Percentiles rank a stretch among this genome's conserved stretches.
These are phyloP conservation scores for Pestalotiopsis sp. DNA, from an alignment of 2,329 filamentous ascomycete species.

Conservation along the genomic window DNA sequence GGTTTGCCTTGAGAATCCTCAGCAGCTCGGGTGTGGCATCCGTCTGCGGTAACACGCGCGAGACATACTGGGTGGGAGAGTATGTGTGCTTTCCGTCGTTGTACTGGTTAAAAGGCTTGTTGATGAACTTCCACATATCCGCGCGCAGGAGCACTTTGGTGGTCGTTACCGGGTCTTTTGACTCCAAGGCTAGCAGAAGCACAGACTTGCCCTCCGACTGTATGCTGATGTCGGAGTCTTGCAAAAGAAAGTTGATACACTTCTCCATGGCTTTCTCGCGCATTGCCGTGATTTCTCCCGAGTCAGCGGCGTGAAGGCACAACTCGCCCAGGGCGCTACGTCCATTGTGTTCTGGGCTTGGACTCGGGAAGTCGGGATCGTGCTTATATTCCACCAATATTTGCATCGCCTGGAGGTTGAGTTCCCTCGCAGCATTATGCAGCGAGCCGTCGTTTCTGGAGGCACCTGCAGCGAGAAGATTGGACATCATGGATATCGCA, in stretches of 20 bases:
- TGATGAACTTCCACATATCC: constrained; percentile 65
- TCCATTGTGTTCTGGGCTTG: constrained; percentile 59
- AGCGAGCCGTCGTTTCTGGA: constrained; percentile 65
- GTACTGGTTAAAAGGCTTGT: constrained; percentile 58
- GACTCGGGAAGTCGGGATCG: constrained; percentile 60
- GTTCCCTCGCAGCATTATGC: constrained; percentile 61
- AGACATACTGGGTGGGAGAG: constrained; percentile 65
- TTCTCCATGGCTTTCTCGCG: constrained; percentile 57
- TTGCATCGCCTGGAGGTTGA: constrained; percentile 57
- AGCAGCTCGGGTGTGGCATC: constrained; percentile 44
- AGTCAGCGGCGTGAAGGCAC: constrained; percentile 55
- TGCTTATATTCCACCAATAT: constrained; percentile 60
- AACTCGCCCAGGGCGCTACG: constrained; percentile 65
- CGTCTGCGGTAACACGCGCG: constrained; percentile 42
- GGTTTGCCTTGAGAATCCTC: constrained; percentile 49
- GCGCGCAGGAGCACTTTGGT: constrained; percentile 61
- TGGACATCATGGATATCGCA: constrained; percentile 53
- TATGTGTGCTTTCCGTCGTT: constrained; percentile 55
- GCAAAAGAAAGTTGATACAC: constrained; percentile 56
- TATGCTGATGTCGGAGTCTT: constrained; percentile 56
- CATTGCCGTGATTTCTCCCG: constrained; percentile 41
- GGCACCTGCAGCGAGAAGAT: constrained; percentile 55
- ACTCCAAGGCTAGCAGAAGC: constrained; percentile 61
- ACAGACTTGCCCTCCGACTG: constrained; percentile 58
- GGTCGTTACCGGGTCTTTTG: constrained; percentile 52